Conservation (phyloP, 1,139 yeast species). For the Pichia sp. region DNA sequence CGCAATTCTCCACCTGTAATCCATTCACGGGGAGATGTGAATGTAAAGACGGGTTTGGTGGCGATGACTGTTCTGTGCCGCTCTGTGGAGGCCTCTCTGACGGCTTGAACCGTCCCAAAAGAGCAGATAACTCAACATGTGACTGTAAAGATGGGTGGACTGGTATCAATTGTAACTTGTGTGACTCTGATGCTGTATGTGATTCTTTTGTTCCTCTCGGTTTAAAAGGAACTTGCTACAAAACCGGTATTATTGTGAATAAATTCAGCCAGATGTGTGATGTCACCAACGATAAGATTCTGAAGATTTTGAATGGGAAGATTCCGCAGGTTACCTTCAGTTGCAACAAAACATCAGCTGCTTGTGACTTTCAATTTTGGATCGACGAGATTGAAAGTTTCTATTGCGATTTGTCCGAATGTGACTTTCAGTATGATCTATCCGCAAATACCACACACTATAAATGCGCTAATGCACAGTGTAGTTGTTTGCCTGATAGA, state of each 20-base stretch:
- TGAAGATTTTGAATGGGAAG: slow-evolving; percentile 69
- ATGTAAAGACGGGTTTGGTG: slow-evolving; percentile 89
- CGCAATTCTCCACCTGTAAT: slow-evolving; percentile 83
- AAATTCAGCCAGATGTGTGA: slow-evolving; percentile 87
- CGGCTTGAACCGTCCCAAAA: slow-evolving; percentile 59
- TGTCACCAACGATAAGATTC: slow-evolving; percentile 82
- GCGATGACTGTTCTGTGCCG: slow-evolving; percentile 84
- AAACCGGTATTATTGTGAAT: slow-evolving; percentile 78
- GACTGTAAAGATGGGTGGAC: slow-evolving; percentile 80
- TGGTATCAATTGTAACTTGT: slow-evolving; percentile 88
- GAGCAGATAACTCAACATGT: slow-evolving; percentile 48
- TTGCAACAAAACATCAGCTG: slow-evolving; percentile 59
- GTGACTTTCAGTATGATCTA: slow-evolving; percentile 62
- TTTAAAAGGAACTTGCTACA: slow-evolving; percentile 79
- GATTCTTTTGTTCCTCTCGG: slow-evolving; percentile 86
- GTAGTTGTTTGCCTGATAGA: slow-evolving; percentile 84
- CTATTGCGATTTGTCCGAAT: slow-evolving; percentile 70
- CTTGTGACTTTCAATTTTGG: slow-evolving; percentile 94
- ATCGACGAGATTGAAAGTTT: slow-evolving; percentile 84
- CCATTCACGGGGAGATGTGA: slow-evolving; percentile 86
- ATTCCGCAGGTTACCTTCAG: slow-evolving; percentile 89
- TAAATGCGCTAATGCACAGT: slow-evolving; percentile 64
- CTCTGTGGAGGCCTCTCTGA: slow-evolving; percentile 75
- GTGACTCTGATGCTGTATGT: slow-evolving; percentile 66
- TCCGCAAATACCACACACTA: slow-evolving; percentile 64